Evolutionary conservation across 2,329 filamentous ascomycete genomes (phyloP).

Genomic region (Tympanopsis confertula): DNA sequence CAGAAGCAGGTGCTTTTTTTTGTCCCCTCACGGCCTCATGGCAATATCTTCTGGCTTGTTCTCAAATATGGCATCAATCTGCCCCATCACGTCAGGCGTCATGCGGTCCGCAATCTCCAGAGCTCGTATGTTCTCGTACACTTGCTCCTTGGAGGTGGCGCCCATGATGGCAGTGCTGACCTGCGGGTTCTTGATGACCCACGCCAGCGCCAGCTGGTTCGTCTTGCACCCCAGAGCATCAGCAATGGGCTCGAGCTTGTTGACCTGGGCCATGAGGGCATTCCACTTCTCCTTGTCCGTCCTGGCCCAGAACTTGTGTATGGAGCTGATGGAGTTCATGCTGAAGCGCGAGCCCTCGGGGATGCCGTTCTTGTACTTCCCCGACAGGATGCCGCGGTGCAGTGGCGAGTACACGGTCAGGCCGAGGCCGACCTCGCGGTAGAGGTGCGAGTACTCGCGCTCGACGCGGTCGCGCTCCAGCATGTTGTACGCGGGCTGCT

Average conservation of each 20-base stretch:
- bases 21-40: conserved; percentile 10
- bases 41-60: conserved; percentile 40
- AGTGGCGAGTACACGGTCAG: conserved; percentile 54
- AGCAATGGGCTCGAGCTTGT: conserved; percentile 48
- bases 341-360: conserved; percentile 46
- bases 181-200: conserved; percentile 50
- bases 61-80: conserved; percentile 45
- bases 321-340: conserved; percentile 40
- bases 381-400: conserved; percentile 46
- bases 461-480: conserved; percentile 51
- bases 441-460: conserved; percentile 47
- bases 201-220: conserved; percentile 44
- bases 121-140: conserved; percentile 46
- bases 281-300: conserved; percentile 41
- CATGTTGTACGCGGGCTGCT: conserved; percentile 59
- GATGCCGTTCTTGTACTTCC: conserved; percentile 56
- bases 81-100: conserved; percentile 43
- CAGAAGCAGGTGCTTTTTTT: no score
- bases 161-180: conserved; percentile 51
- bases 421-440: conserved; percentile 45
- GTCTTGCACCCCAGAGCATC: conserved; percentile 48
- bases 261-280: conserved; percentile 44
- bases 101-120: conserved; percentile 39
- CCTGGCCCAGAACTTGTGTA: conserved; percentile 37
- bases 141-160: conserved; percentile 43